These are phyloP conservation scores for Chalciporus piperatus DNA, from an alignment of 768 basidiomycete genomes.

Conservation along the genomic window DNA sequence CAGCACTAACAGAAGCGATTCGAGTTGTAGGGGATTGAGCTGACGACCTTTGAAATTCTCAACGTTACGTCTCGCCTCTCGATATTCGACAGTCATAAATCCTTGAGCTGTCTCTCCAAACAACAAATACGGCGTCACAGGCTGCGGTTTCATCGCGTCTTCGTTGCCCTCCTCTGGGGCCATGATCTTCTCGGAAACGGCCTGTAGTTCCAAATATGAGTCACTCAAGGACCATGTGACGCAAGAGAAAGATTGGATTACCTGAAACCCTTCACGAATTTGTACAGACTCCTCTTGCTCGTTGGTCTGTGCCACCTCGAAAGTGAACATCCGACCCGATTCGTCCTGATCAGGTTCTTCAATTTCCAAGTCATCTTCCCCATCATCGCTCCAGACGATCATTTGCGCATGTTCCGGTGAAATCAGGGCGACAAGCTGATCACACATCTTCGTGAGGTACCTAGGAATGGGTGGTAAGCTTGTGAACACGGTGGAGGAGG, in stretches of 20 bases:
- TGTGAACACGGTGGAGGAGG: not conserved
- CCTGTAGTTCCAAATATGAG: not conserved
- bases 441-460: slow-evolving; percentile 57
- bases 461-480: not conserved
- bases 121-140: slow-evolving; percentile 22
- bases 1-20: slow-evolving; percentile 16
- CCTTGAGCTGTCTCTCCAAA: slow-evolving; percentile 41
- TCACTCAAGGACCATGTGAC: not conserved
- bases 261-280: slow-evolving; percentile 44
- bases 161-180: slow-evolving; percentile 10
- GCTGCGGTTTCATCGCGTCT: not conserved
- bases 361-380: slow-evolving; percentile 14
- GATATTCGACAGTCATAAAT: slow-evolving; percentile 34
- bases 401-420: slow-evolving; percentile 45
- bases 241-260: slow-evolving; percentile 15
- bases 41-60: not conserved
- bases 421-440: slow-evolving; percentile 52
- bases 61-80: slow-evolving; percentile 2
- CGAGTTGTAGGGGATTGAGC: slow-evolving; percentile 12
- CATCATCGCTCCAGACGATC: slow-evolving; percentile 43
- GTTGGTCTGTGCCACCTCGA: slow-evolving; percentile 51
- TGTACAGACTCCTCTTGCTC: slow-evolving; percentile 54
- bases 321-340: slow-evolving; percentile 49
- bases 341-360: slow-evolving; percentile 39
- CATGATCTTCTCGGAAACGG: slow-evolving; percentile 10